Conservation (phyloP, 805 yeast genomes). For the Pichia californica region DNA sequence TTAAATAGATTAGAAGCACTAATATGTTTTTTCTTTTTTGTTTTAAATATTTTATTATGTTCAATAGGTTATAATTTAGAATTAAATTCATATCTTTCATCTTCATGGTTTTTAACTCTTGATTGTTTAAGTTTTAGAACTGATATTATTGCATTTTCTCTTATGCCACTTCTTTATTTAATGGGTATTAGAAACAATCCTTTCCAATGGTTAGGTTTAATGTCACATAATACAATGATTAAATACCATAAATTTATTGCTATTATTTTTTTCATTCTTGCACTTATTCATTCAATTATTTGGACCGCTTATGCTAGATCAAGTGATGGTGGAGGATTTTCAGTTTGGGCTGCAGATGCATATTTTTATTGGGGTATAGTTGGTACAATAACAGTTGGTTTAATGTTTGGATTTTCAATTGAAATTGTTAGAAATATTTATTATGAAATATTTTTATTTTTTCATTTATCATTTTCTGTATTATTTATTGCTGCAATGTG, state of each 20-base stretch:
- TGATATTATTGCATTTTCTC: slow-evolving; percentile 42
- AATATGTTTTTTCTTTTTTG: slow-evolving; percentile 27
- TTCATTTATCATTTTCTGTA: slow-evolving; percentile 34
- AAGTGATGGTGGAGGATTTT: slow-evolving; percentile 35
- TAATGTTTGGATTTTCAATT: slow-evolving; percentile 16
- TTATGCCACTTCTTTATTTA: slow-evolving; percentile 52
- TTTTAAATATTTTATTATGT: slow-evolving; percentile 27
- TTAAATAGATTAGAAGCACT: slow-evolving; percentile 19
- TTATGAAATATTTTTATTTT: slow-evolving; percentile 37
- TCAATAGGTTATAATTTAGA: slow-evolving; percentile 31
- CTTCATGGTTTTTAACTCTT: slow-evolving; percentile 24
- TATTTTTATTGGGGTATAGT: slow-evolving; percentile 37
- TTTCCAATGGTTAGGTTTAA: slow-evolving; percentile 53
- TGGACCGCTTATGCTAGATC: slow-evolving; percentile 38
- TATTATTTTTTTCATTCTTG: slow-evolving; percentile 41
- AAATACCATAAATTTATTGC: slow-evolving; percentile 64
- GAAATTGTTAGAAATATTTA: slow-evolving; percentile 27
- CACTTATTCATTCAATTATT: slow-evolving; percentile 49
- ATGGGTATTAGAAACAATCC: slow-evolving; percentile 75
- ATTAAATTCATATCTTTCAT: slow-evolving; percentile 33
- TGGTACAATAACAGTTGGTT: slow-evolving; percentile 13
- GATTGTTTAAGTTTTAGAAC: slow-evolving; percentile 48
- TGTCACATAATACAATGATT: slow-evolving; percentile 55
- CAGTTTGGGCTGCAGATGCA: slow-evolving; percentile 37
- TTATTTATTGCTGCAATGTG: slow-evolving; percentile 35